These are phyloP conservation scores for Globisporangium solare DNA, from an alignment of 352 stramenopile species.

Conservation along the genomic window DNA sequence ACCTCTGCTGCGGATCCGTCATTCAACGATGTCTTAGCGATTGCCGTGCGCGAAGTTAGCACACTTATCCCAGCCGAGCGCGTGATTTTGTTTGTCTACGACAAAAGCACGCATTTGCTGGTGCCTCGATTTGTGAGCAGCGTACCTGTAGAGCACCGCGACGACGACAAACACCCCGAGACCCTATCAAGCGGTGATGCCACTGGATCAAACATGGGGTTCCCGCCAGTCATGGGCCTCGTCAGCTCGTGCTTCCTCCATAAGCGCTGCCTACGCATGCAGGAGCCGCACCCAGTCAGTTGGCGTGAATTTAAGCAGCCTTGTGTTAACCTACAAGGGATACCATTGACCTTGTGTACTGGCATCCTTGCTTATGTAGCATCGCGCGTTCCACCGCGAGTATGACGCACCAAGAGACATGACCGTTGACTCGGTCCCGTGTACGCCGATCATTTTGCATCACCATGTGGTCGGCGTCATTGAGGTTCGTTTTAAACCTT, in stretches of 20 bases:
- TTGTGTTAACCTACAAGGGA: no score
- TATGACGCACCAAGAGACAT: conserved; percentile 54
- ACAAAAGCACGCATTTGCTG: conserved; percentile 44
- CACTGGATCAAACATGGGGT: conserved; percentile 7
- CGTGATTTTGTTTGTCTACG: conserved; percentile 51
- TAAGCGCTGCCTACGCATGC: conserved; percentile 50
- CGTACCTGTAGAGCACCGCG: neutral
- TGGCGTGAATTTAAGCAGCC: no score
- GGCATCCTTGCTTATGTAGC: conserved; percentile 16
- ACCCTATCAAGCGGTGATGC: neutral
- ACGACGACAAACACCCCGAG: neutral
- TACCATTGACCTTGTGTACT: no score
- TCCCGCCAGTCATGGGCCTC: conserved; percentile 52
- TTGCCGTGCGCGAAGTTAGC: conserved; percentile 32
- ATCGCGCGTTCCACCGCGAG: conserved; percentile 50
- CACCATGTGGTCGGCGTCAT: conserved; percentile 55
- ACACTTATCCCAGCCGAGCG: conserved; percentile 38
- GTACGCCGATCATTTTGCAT: conserved; percentile 47
- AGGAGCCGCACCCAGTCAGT: conserved; percentile 40
- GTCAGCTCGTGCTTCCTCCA: conserved; percentile 55
- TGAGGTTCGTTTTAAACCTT: conserved; percentile 20
- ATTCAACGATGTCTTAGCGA: conserved; percentile 23
- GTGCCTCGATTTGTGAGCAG: conserved; percentile 24
- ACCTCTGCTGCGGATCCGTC: neutral
- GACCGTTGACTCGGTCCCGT: conserved; percentile 49